These are phyloP conservation scores for Teratosphaeria destructans DNA, from an alignment of 2,329 filamentous ascomycete genomes.

Conservation along the genomic window DNA sequence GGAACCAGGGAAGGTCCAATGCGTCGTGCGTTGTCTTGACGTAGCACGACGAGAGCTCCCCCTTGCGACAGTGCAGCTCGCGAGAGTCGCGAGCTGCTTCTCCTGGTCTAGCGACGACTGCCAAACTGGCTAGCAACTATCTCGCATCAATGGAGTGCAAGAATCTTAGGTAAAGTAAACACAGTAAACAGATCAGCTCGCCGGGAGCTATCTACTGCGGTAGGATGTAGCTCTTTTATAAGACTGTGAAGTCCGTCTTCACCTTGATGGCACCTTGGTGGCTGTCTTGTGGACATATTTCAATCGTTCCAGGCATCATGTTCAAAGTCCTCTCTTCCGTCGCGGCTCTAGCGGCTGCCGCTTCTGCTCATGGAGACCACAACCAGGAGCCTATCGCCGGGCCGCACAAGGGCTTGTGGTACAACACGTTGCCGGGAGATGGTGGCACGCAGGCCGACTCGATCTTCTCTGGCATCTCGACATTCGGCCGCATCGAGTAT, in stretches of 20 bases:
- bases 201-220: neutral
- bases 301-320: slow-evolving; percentile 7
- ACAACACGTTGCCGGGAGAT: slow-evolving; percentile 71
- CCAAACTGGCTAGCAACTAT: neutral
- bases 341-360: slow-evolving; percentile 35
- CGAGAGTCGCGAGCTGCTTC: neutral
- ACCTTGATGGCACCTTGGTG: slow-evolving; percentile 8
- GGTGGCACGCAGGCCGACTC: slow-evolving; percentile 77
- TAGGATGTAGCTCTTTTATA: neutral
- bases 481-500: slow-evolving; percentile 71
- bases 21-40: neutral
- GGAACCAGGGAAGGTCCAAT: neutral
- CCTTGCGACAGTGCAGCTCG: neutral
- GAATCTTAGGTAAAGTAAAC: neutral
- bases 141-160: neutral
- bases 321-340: slow-evolving; percentile 13
- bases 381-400: slow-evolving; percentile 54
- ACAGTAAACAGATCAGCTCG: neutral
- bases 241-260: neutral
- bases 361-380: slow-evolving; percentile 46
- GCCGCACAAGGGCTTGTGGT: slow-evolving; percentile 68
- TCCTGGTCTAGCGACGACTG: neutral
- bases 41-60: neutral
- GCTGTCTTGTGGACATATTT: neutral
- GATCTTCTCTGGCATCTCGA: slow-evolving; percentile 80